Evolutionary conservation across 306 rosid genomes (phyloP), one percentile per base, ranked within the genome.

Genomic region (barrel medic (Medicago truncatula)): DNA sequence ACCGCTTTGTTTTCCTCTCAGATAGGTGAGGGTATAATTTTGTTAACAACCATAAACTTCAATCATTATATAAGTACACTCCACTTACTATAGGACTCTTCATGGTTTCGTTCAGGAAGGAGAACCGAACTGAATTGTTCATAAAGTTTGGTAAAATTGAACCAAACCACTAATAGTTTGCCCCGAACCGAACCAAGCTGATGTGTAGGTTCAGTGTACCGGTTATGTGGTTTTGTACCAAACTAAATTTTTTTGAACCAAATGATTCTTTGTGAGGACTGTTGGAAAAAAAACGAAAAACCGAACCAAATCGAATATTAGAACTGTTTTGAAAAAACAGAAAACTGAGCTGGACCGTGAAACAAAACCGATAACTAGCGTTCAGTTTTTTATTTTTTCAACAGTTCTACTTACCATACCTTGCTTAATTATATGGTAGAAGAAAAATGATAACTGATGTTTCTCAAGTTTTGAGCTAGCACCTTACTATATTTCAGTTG

Each of bases 1-100:
- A 92, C 60, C 96, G 99, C 34, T 96, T 96, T 90, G 90, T 87
- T 65, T 96, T 96, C 76, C 93, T 96, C 71, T 96, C 99, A 18
- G 99, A 96, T 77, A 96, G 99, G 99, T 96, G 91, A 90, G 88
- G 61, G 81, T 80, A 85, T 87, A 84, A 75, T 83, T 85, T 69
- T 78, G 70, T 75, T 47, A 73, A 9, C 67, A 36, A 31, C 67
- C 67, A 16, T 40, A 6, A 36, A 41, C 9, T 70, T 74, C 14
- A 57, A 64, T 70, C 75, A 20, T 67, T 78, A 57, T 81, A 34
- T 65, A 61, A 53, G 50, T 62, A 52, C 66, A 76, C 18, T 17
- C 46, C 31, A 53, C 16, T 46, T 34, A 34, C 38, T 6, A 34
- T 4, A 4, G 7, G 52, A 46, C 16, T 46, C 16, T 46, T 46